Evolutionary conservation across 768 basidiomycete species (phyloP).

Genomic region (Tricholoma hemisulphureum): DNA sequence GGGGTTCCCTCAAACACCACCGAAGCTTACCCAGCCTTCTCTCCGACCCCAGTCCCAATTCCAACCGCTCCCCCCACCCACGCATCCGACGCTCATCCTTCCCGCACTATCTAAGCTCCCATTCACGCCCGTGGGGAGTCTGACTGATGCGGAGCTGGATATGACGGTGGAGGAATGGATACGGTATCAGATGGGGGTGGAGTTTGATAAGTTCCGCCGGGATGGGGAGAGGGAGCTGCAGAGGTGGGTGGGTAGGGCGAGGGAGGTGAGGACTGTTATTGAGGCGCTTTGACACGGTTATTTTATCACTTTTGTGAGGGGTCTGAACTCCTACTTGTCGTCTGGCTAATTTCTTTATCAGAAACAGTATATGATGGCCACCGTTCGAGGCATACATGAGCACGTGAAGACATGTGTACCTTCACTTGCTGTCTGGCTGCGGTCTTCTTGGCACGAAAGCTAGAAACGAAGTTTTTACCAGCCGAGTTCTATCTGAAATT

Average conservation of each 20-base stretch:
- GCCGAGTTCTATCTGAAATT: too few relatives aligned
- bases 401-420: too few relatives aligned
- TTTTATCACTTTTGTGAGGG: background rate
- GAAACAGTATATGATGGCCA: too few relatives aligned
- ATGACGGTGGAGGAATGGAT: slow-evolving; percentile 89
- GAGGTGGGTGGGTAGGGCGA: slow-evolving; percentile 40
- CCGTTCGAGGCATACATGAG: too few relatives aligned
- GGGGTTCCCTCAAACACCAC: slow-evolving; percentile 10
- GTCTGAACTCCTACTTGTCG: too few relatives aligned
- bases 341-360: too few relatives aligned
- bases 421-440: too few relatives aligned
- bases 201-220: slow-evolving; percentile 55
- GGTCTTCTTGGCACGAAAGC: too few relatives aligned
- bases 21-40: background rate
- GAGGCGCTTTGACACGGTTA: slow-evolving; percentile 30
- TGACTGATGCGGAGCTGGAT: slow-evolving; percentile 64
- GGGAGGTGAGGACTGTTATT: slow-evolving; percentile 40
- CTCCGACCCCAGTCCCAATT: slow-evolving; percentile 1
- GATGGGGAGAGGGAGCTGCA: slow-evolving; percentile 45
- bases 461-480: too few relatives aligned
- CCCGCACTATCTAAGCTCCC: slow-evolving; percentile 47
- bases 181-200: slow-evolving; percentile 66
- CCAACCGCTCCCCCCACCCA: slow-evolving; percentile 11
- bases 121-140: slow-evolving; percentile 39
- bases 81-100: slow-evolving; percentile 20